Evolutionary conservation across 108 stramenopile species (phyloP).

Genomic region (Pseudonitzschia delicatissima): DNA sequence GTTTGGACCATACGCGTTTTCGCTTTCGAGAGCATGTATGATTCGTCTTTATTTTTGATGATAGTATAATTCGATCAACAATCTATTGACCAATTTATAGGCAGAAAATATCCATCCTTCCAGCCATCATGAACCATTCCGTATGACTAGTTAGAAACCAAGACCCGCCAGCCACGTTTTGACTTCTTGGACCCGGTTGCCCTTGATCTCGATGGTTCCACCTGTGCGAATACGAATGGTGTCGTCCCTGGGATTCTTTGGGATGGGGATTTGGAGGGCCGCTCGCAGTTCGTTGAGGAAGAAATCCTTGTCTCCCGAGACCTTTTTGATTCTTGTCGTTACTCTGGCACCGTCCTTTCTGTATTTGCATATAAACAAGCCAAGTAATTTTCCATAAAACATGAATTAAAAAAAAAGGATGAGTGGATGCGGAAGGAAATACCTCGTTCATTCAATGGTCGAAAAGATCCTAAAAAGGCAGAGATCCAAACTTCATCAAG

Average conservation of each 20-base stretch:
- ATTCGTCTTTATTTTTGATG: too few species aligned
- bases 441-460: too few species aligned
- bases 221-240: conserved; percentile 69
- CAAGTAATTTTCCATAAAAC: neutral
- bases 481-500: too few species aligned
- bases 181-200: conserved; percentile 64
- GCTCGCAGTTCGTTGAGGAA: conserved; percentile 76
- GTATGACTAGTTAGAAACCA: conserved; percentile 88
- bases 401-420: neutral
- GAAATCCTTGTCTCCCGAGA: conserved; percentile 59
- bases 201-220: conserved; percentile 85
- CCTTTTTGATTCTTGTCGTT: conserved; percentile 76
- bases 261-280: conserved; percentile 45
- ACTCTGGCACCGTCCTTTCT: conserved; percentile 75
- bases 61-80: too few species aligned
- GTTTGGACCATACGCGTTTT: too few species aligned
- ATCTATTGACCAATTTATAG: too few species aligned
- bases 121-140: too few species aligned
- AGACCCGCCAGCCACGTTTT: conserved; percentile 79
- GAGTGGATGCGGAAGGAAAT: too few species aligned
- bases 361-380: neutral
- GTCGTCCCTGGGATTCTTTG: conserved; percentile 41
- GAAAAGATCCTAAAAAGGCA: too few species aligned
- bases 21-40: too few species aligned
- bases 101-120: too few species aligned